Base-by-base conservation (phyloP, 2,329 filamentous ascomycete genomes). In the Trichothecium sympodiale region DNA sequence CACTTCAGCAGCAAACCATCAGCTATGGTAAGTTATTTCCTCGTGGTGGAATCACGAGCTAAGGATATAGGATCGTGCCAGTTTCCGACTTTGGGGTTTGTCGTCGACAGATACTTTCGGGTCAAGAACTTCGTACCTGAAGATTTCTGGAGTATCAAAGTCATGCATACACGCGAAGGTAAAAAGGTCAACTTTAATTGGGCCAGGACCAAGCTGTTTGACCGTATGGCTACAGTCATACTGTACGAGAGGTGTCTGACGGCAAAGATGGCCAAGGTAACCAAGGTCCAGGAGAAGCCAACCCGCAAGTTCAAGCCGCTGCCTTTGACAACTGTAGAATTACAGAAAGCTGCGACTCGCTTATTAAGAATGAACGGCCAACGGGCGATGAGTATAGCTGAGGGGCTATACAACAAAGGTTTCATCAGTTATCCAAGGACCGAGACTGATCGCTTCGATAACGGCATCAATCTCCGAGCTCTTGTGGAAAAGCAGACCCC, bases 381-480 rank as follows among this genome's bases (percentile, higher is more conserved):
- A 47, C 73, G 81, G 40, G 85, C 94, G 31, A 95, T 98, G 88
- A 80, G 71, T 33, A 68, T 81, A 17, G 91, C 91, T 4, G 91
- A 98, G 57, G 66, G 67, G 5, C 72, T 98, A 3, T 98, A 98
- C 63, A 88, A 87, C 33, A 87, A 83, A 56, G 91, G 91, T 0
- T 96, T 88, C 60, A 94, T 98, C 59, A 95, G 88, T 57, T 98
- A 98, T 57, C 91, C 91, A 2, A 79, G 91, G 58, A 98, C 91
- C 0, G 91, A 98, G 57, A 98, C 91, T 0, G 91, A 98, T 56
- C 83, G 89, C 23, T 98, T 96, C 51, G 88, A 95, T 50, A 77
- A 76, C 48, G 89, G 74, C 4, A 95, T 96, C 64, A 80, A 96
- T 52, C 68, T 98, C 15, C 76, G 74, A 42, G 73, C 70, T 16